These are phyloP conservation scores for Aspergillus pseudonomiae DNA, from an alignment of 2,329 filamentous ascomycete genomes.

Conservation along the genomic window DNA sequence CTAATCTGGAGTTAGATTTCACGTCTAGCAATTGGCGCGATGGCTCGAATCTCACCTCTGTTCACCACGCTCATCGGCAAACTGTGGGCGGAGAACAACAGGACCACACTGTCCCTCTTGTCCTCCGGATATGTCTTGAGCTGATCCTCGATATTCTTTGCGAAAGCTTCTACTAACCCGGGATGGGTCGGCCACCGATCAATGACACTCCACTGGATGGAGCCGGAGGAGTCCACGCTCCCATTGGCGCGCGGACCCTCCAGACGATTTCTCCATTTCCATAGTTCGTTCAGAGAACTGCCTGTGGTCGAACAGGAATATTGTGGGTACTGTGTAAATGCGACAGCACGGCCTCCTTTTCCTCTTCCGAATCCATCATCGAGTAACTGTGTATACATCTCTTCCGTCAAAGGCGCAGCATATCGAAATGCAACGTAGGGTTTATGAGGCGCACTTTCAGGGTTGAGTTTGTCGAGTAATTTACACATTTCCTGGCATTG, in stretches of 20 bases:
- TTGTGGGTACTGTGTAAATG: conserved; percentile 97
- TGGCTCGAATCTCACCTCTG: conserved; percentile 59
- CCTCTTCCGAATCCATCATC: conserved; percentile 89
- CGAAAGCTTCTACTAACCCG: conserved; percentile 88
- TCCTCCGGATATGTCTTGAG: conserved; percentile 83
- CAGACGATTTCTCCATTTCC: conserved; percentile 88
- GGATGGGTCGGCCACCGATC: conserved; percentile 94
- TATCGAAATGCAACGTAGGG: conserved; percentile 98
- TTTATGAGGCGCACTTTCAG: conserved; percentile 93
- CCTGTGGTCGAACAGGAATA: conserved; percentile 98
- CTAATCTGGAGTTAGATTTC: conserved; percentile 42
- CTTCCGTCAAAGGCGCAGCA: conserved; percentile 87
- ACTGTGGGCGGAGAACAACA: conserved; percentile 94
- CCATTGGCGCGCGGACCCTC: conserved; percentile 71
- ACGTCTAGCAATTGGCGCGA: not conserved
- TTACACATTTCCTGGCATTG: conserved; percentile 97
- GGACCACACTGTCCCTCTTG: conserved; percentile 74
- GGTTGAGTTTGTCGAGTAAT: conserved; percentile 85
- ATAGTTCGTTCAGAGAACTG: conserved; percentile 92
- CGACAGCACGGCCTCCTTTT: conserved; percentile 88
- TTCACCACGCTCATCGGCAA: conserved; percentile 98
- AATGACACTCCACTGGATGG: conserved; percentile 95
- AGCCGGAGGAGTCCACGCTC: conserved; percentile 60
- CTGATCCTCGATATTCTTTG: conserved; percentile 85
- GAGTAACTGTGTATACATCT: conserved; percentile 83